These are phyloP conservation scores for Exserohilum rostratum DNA, from an alignment of 2,329 filamentous ascomycete genomes.

Conservation along the genomic window DNA sequence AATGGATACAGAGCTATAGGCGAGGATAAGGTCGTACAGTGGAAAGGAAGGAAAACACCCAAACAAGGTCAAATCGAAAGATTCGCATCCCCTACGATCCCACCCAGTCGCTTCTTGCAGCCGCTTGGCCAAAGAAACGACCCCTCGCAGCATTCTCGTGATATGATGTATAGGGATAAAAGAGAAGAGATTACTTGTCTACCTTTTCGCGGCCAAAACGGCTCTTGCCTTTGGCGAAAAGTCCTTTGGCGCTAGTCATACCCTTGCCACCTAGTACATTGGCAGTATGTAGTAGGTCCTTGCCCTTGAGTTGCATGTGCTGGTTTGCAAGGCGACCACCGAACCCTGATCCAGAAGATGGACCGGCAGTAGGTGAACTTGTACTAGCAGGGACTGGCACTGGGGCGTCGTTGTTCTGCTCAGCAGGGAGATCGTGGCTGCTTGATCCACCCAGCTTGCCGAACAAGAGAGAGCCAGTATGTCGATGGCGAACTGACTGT, in stretches of 20 bases:
- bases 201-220: constrained; percentile 84
- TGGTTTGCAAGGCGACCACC: constrained; percentile 31
- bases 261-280: constrained; percentile 72
- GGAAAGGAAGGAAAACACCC: constrained; percentile 30
- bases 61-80: constrained; percentile 21
- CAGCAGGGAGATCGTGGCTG: constrained; percentile 19
- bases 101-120: constrained; percentile 18
- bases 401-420: constrained; percentile 30
- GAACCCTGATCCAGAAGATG: constrained; percentile 29
- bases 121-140: constrained; percentile 16
- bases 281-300: constrained; percentile 85
- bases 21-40: constrained; percentile 24
- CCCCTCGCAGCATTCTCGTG: constrained; percentile 14
- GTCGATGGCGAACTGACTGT: constrained; percentile 41
- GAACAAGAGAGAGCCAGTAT: constrained; percentile 45
- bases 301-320: constrained; percentile 77
- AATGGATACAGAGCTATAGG: constrained; percentile 36
- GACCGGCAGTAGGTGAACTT: constrained; percentile 27
- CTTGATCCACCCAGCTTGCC: constrained; percentile 41
- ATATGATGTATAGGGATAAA: constrained; percentile 17
- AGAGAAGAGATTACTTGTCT: constrained; percentile 70
- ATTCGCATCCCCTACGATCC: constrained; percentile 21
- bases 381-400: constrained; percentile 37
- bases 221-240: constrained; percentile 89
- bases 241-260: constrained; percentile 82